Conservation (phyloP, 345 rosid species). For the Pistacia atlantica region DNA sequence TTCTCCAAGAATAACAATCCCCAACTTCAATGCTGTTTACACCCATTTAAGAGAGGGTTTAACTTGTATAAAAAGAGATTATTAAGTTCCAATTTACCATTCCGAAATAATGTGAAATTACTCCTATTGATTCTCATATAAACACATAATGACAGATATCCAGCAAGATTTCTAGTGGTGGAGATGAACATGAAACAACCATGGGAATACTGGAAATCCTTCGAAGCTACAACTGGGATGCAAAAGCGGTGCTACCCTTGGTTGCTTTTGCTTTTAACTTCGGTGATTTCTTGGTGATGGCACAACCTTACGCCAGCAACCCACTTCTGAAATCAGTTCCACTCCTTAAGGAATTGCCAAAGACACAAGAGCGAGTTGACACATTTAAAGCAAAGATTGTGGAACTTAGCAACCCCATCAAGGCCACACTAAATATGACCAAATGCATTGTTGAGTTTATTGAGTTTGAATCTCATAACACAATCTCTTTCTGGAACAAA, state of each 20-base stretch:
- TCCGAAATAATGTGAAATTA: too few relatives aligned
- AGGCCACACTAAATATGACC: conserved; percentile 51
- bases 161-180: conserved; percentile 54
- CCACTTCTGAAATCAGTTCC: conserved; percentile 43
- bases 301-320: conserved; percentile 32
- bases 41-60: too few relatives aligned
- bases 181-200: conserved; percentile 32
- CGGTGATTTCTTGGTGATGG: conserved; percentile 48
- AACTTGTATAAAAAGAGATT: too few relatives aligned
- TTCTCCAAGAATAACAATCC: too few relatives aligned
- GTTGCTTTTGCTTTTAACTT: conserved; percentile 51
- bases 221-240: conserved; percentile 50
- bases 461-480: too few relatives aligned
- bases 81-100: too few relatives aligned
- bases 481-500: too few relatives aligned
- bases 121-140: too few relatives aligned
- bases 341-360: conserved; percentile 48
- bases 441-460: conserved; percentile 47
- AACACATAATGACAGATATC: conserved; percentile 29
- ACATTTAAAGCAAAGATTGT: conserved; percentile 25
- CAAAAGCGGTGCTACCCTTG: conserved; percentile 44
- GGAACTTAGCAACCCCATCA: conserved; percentile 32
- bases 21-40: too few relatives aligned
- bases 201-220: conserved; percentile 39
- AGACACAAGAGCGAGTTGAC: conserved; percentile 27